phyloP scores from a whole-genome alignment of 805 yeast genomes.

The Cyberlindnera maclurae region DNA sequence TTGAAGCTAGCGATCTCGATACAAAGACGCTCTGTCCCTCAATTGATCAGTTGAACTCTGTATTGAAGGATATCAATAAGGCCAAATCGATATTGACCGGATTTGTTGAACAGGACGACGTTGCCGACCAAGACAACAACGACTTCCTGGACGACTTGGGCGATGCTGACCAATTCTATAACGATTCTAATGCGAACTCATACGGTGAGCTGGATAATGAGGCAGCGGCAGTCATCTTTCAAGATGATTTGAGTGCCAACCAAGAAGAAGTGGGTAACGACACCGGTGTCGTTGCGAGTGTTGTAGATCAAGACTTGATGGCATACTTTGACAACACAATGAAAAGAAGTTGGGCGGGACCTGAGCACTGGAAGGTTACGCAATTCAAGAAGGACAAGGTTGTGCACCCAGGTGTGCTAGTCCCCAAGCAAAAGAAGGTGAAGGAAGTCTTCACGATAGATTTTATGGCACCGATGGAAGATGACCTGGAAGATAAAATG shows the following conservation, averaged over 20 bases:
- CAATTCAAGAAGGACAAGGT: constrained; percentile 38
- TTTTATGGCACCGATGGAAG: constrained; percentile 30
- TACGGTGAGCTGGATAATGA: constrained; percentile 20
- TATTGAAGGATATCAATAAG: constrained; percentile 33
- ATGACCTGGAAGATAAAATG: constrained; percentile 31
- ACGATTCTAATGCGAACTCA: constrained; percentile 18
- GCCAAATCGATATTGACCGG: constrained; percentile 19
- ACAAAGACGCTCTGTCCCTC: constrained; percentile 60
- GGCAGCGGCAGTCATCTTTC: constrained; percentile 18
- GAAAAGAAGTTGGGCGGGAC: constrained; percentile 78
- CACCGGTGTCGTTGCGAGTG: constrained; percentile 22
- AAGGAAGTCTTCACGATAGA: constrained; percentile 36
- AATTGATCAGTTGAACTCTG: constrained; percentile 49
- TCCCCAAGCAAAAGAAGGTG: constrained; percentile 22
- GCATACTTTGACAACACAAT: constrained; percentile 75
- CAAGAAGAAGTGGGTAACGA: constrained; percentile 17
- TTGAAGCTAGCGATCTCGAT: constrained; percentile 18
- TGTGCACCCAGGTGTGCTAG: constrained; percentile 2
- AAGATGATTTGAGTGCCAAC: constrained; percentile 13
- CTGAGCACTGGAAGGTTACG: constrained; percentile 85
- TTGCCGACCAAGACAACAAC: constrained; percentile 12
- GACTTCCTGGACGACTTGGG: constrained; percentile 15
- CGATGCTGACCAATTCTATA: constrained; percentile 21
- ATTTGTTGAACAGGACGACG: constrained; percentile 18
- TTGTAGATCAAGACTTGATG: constrained; percentile 57